Evolutionary conservation across 1,284 basidiomycete genomes (phyloP).

Genomic region (Fistulina hepatica): DNA sequence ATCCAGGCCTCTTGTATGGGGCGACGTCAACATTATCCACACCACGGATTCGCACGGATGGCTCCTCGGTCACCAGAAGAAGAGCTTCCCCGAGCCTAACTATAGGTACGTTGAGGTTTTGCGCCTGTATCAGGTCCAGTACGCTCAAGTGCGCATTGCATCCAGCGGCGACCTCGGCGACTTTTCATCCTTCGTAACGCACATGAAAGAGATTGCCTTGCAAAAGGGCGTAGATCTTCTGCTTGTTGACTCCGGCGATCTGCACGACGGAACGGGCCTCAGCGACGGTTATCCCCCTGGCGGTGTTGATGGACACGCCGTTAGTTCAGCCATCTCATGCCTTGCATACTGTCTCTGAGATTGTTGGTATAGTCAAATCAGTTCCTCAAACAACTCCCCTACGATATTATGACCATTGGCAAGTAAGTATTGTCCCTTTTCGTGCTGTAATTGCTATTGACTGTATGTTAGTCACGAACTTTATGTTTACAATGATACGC

Average conservation of each 20-base stretch:
- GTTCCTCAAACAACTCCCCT: constrained; percentile 57
- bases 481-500: constrained; percentile 67
- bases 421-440: constrained; percentile 39
- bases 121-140: background rate
- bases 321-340: constrained; percentile 20
- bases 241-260: constrained; percentile 63
- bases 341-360: background rate
- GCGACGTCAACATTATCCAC: constrained; percentile 70
- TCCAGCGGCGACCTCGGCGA: constrained; percentile 66
- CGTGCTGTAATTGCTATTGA: background rate
- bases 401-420: constrained; percentile 79
- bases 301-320: constrained; percentile 60
- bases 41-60: constrained; percentile 80
- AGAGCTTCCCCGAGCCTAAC: constrained; percentile 61
- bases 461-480: constrained; percentile 59
- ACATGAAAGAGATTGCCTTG: constrained; percentile 69
- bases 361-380: constrained; percentile 12
- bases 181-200: constrained; percentile 69
- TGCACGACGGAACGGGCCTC: constrained; percentile 75
- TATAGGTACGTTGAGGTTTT: constrained; percentile 28
- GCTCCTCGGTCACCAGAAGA: constrained; percentile 66
- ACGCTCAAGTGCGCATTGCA: background rate
- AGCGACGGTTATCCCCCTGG: constrained; percentile 64
- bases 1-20: constrained; percentile 57
- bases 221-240: constrained; percentile 60